Evolutionary conservation across 2,329 filamentous ascomycete genomes (phyloP).

Genomic region (Elsinoe perseae): DNA sequence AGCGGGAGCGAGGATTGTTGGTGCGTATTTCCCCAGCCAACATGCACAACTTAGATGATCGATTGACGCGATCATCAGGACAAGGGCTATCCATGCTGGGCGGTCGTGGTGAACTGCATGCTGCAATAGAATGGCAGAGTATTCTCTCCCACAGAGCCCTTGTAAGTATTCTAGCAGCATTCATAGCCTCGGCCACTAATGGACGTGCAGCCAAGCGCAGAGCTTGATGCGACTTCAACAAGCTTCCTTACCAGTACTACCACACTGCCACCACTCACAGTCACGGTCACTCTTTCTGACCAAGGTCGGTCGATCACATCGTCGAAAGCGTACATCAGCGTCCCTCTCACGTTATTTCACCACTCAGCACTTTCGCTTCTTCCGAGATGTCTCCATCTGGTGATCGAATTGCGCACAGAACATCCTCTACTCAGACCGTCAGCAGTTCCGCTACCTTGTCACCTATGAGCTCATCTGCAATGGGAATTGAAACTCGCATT

Average conservation of each 20-base stretch:
- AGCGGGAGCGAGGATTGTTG: neutral
- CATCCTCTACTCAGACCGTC: no score
- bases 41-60: neutral
- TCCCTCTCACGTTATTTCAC: conserved; percentile 1
- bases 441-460: no score
- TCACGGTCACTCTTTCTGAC: neutral
- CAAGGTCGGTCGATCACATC: neutral
- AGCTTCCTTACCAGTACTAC: neutral
- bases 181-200: neutral
- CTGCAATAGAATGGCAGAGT: neutral
- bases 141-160: neutral
- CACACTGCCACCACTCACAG: conserved; percentile 1
- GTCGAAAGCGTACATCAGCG: neutral
- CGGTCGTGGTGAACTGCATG: neutral
- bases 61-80: neutral
- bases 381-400: neutral
- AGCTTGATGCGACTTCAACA: neutral
- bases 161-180: neutral
- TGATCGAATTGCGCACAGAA: no score
- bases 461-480: no score
- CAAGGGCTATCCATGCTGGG: neutral
- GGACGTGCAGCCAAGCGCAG: neutral
- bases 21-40: neutral
- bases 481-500: no score
- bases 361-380: neutral